Percentiles rank a stretch among this genome's conserved stretches.
Evolutionary conservation across 2,329 filamentous ascomycete genomes (phyloP).

Genomic region (Alternaria gansuensis): DNA sequence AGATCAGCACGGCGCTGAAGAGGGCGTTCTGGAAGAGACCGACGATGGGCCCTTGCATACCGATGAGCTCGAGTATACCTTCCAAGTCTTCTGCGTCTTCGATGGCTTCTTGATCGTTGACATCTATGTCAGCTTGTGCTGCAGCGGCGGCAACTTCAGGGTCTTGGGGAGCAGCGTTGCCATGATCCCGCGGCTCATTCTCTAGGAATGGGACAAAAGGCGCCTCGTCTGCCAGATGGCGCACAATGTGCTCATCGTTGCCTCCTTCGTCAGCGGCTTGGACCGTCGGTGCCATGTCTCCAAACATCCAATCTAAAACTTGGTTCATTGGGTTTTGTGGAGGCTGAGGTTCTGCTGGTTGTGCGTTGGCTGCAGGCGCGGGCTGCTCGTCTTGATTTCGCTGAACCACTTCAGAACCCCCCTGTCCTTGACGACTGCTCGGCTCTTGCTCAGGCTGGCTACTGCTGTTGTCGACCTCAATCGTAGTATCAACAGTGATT

Average conservation of each 20-base stretch:
- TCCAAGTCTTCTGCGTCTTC: slow-evolving; percentile 93
- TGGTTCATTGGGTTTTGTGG: slow-evolving; percentile 40
- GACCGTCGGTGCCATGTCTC: slow-evolving; percentile 52
- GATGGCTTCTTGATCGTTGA: slow-evolving; percentile 72
- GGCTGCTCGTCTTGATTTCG: slow-evolving; percentile 13
- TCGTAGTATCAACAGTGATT: slow-evolving; percentile 6
- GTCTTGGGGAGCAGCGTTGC: slow-evolving; percentile 53
- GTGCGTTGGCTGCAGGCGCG: slow-evolving; percentile 15
- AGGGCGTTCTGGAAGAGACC: slow-evolving; percentile 93
- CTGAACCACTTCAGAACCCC: slow-evolving; percentile 8
- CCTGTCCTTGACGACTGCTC: slow-evolving; percentile 6
- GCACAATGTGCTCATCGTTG: slow-evolving; percentile 68
- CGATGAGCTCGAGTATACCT: slow-evolving; percentile 93
- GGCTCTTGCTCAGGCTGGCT: slow-evolving; percentile 11
- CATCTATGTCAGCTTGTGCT: slow-evolving; percentile 73
- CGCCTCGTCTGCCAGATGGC: slow-evolving; percentile 67
- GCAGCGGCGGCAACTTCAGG: slow-evolving; percentile 70
- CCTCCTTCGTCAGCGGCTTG: slow-evolving; percentile 40
- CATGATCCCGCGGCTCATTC: slow-evolving; percentile 45
- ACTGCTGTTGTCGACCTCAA: slow-evolving; percentile 15
- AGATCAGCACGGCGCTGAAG: slow-evolving; percentile 88
- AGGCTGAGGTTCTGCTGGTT: slow-evolving; percentile 24
- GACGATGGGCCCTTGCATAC: slow-evolving; percentile 91
- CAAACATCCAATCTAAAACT: slow-evolving; percentile 60
- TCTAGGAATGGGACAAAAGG: slow-evolving; percentile 66